phyloP scores from a whole-genome alignment of 441 rosid species.

The Pelargonium myrrhifolium region DNA sequence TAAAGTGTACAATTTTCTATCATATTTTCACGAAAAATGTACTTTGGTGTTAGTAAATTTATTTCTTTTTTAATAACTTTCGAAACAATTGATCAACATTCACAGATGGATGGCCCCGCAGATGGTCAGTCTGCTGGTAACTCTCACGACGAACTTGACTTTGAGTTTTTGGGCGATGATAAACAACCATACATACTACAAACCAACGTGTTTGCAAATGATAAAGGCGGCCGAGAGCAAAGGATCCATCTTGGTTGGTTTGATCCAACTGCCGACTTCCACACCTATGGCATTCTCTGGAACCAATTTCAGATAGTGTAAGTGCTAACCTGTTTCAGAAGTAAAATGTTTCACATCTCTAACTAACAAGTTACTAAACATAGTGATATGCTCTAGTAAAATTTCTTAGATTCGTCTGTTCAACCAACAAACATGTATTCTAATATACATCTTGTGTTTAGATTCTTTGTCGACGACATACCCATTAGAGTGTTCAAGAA shows the following conservation, averaged over 20 bases:
- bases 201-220: slow-evolving; percentile 53
- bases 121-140: background rate
- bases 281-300: slow-evolving; percentile 48
- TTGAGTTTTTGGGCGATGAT: slow-evolving; percentile 62
- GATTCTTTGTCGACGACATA: background rate
- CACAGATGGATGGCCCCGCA: slow-evolving; percentile 49
- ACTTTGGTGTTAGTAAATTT: background rate
- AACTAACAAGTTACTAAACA: too few relatives aligned
- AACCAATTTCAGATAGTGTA: slow-evolving; percentile 50
- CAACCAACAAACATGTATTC: too few relatives aligned
- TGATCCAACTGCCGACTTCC: slow-evolving; percentile 51
- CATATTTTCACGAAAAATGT: background rate
- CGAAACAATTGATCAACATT: background rate
- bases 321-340: slow-evolving; percentile 16
- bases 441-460: background rate
- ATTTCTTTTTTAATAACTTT: background rate
- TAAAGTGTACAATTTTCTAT: too few relatives aligned
- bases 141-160: slow-evolving; percentile 46
- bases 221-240: slow-evolving; percentile 58
- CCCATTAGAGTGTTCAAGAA: background rate
- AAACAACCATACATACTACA: slow-evolving; percentile 60
- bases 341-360: background rate
- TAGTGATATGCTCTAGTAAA: too few relatives aligned
- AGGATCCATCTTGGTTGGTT: slow-evolving; percentile 61
- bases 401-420: too few relatives aligned